phyloP scores from a whole-genome alignment of 2,329 filamentous ascomycete species.

The Monilinia aucupariae region DNA sequence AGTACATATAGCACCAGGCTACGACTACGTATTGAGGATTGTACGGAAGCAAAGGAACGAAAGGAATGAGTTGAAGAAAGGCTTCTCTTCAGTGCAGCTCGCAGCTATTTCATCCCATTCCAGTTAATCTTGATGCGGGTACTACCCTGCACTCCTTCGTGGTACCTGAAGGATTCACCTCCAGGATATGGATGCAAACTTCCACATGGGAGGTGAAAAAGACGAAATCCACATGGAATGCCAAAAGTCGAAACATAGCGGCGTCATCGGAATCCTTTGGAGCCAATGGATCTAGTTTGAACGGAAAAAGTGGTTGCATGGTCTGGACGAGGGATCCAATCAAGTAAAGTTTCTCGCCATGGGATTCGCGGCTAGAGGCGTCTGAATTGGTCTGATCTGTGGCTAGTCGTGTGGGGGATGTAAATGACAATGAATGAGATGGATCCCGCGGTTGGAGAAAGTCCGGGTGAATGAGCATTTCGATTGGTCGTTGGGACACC shows the following conservation, averaged over 20 bases:
- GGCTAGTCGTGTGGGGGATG: not conserved
- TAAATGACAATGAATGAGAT: not conserved
- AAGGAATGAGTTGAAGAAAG: not conserved
- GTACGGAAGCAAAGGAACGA: not conserved
- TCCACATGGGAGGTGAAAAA: not conserved
- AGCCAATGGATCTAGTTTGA: not conserved
- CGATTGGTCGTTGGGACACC: too few relatives aligned
- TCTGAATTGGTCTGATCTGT: constrained; percentile 9
- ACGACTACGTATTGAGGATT: not conserved
- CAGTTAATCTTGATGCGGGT: not conserved
- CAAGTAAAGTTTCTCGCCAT: too few relatives aligned
- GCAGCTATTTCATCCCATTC: constrained; percentile 13
- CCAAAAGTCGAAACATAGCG: constrained; percentile 9
- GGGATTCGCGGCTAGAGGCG: constrained; percentile 12
- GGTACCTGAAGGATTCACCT: constrained; percentile 9
- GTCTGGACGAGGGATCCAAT: too few relatives aligned
- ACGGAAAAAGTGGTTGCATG: not conserved
- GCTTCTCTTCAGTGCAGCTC: constrained; percentile 4
- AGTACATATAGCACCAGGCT: constrained; percentile 15
- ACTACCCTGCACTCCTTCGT: constrained; percentile 2
- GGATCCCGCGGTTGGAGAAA: not conserved
- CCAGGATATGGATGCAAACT: not conserved
- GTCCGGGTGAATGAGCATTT: not conserved
- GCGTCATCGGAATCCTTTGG: not conserved
- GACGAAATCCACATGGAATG: not conserved